These are phyloP conservation scores for Ogataea allantospora DNA, from an alignment of 805 yeast genomes.

Conservation along the genomic window DNA sequence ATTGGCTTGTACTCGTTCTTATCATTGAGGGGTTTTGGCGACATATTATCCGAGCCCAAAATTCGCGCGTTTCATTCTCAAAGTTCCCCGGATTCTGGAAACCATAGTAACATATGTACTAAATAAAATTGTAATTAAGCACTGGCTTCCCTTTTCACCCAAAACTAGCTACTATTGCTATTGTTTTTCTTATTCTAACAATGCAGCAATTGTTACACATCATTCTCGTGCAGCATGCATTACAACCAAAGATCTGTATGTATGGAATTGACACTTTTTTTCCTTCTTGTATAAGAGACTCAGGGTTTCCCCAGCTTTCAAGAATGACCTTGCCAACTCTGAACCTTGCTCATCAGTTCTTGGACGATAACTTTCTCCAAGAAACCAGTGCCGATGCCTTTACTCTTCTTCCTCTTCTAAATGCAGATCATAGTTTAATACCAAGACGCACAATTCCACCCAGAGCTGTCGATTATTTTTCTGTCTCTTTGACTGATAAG, in stretches of 20 bases:
- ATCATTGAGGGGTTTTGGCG: no score
- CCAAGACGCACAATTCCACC: slow-evolving; percentile 21
- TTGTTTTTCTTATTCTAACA: not conserved
- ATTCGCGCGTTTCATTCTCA: no score
- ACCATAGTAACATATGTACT: not conserved
- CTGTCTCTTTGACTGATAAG: slow-evolving; percentile 34
- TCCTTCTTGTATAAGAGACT: no score
- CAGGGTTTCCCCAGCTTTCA: no score
- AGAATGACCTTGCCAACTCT: no score
- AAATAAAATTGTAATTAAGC: no score
- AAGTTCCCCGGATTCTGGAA: not conserved
- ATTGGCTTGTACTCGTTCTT: no score
- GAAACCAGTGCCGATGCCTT: slow-evolving; percentile 22
- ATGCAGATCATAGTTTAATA: slow-evolving; percentile 13
- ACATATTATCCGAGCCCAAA: no score
- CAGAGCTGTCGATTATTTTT: slow-evolving; percentile 41
- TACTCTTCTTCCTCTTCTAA: slow-evolving; percentile 26
- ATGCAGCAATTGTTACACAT: slow-evolving; percentile 2
- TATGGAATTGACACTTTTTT: slow-evolving; percentile 4
- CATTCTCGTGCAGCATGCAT: slow-evolving; percentile 1
- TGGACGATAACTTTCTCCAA: slow-evolving; percentile 32
- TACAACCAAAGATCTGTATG: slow-evolving; percentile 5
- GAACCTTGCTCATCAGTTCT: slow-evolving; percentile 29
- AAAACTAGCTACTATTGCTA: not conserved
- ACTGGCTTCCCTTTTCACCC: not conserved